These are phyloP conservation scores for Mortierella sp. DNA, from an alignment of 371 early-diverging fungal species.

Conservation along the genomic window DNA sequence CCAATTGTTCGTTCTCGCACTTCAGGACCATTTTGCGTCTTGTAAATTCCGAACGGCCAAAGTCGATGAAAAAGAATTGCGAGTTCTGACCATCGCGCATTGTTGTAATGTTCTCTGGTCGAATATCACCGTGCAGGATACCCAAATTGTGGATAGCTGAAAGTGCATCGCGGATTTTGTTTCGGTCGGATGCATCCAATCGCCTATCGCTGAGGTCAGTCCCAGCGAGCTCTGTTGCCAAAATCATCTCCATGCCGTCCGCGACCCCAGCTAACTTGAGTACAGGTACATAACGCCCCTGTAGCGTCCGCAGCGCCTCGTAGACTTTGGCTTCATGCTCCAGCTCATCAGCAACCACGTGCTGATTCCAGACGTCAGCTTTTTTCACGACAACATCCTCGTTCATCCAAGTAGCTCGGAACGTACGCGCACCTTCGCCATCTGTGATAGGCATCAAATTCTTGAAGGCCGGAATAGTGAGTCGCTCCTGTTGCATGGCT, in stretches of 20 bases:
- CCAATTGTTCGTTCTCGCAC: too few species aligned
- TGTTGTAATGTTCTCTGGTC: slow-evolving; percentile 29
- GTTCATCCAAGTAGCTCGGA: slow-evolving; percentile 22
- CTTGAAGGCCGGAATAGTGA: slow-evolving; percentile 14
- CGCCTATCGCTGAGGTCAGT: slow-evolving; percentile 10
- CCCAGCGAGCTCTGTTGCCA: slow-evolving; percentile 30
- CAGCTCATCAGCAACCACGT: slow-evolving; percentile 12
- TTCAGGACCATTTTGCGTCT: too few species aligned
- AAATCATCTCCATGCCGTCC: slow-evolving; percentile 24
- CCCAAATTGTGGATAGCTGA: slow-evolving; percentile 38
- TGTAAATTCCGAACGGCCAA: slow-evolving; percentile 7
- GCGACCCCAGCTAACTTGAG: slow-evolving; percentile 21
- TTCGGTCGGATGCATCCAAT: slow-evolving; percentile 15
- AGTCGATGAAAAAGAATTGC: slow-evolving; percentile 28
- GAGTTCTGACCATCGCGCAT: slow-evolving; percentile 2
- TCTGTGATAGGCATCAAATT: slow-evolving; percentile 19
- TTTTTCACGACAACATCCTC: slow-evolving; percentile 31
- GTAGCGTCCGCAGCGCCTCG: slow-evolving; percentile 20
- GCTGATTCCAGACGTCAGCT: slow-evolving; percentile 35
- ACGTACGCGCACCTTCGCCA: slow-evolving; percentile 15
- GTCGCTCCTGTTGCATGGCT: not conserved
- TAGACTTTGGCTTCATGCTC: slow-evolving; percentile 35
- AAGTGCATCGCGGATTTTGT: slow-evolving; percentile 19
- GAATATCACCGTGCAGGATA: slow-evolving; percentile 41
- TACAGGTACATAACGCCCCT: slow-evolving; percentile 35